These are phyloP conservation scores for Cladosporium sp. DNA, from an alignment of 2,329 filamentous ascomycete species.

Conservation along the genomic window DNA sequence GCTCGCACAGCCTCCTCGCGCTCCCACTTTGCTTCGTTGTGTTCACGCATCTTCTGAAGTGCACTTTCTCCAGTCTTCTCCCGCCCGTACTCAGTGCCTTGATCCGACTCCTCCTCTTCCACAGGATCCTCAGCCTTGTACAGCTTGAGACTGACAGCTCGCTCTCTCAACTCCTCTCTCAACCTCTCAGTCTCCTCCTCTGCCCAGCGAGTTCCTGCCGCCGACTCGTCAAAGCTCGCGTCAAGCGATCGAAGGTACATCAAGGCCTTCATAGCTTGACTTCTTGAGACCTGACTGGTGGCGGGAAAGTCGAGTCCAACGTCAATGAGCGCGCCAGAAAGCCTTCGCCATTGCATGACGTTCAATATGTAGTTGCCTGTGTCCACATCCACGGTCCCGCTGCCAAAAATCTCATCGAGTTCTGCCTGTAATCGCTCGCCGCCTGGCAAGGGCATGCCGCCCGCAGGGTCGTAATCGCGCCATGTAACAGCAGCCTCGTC, in stretches of 20 bases:
- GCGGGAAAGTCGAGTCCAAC: conserved; percentile 29
- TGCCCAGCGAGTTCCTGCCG: conserved; percentile 30
- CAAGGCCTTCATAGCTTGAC: conserved; percentile 29
- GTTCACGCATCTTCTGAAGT: conserved; percentile 23
- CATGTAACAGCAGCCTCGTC: conserved; percentile 27
- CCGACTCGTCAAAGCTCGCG: conserved; percentile 33
- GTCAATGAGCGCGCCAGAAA: conserved; percentile 36
- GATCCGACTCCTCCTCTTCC: conserved; percentile 22
- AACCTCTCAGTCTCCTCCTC: conserved; percentile 31
- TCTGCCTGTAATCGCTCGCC: conserved; percentile 26
- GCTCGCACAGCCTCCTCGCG: conserved; percentile 22
- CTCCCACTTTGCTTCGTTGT: conserved; percentile 28
- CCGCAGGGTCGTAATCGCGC: conserved; percentile 35
- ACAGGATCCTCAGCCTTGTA: conserved; percentile 23
- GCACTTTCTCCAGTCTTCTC: conserved; percentile 26
- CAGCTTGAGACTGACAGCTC: conserved; percentile 32
- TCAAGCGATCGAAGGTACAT: conserved; percentile 29
- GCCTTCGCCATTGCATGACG: conserved; percentile 34
- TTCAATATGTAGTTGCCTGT: conserved; percentile 34
- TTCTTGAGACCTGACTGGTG: conserved; percentile 21
- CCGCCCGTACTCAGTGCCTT: conserved; percentile 24
- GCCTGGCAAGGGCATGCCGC: conserved; percentile 32
- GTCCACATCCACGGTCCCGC: conserved; percentile 26
- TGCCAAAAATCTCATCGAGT: conserved; percentile 30
- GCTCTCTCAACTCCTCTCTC: conserved; percentile 25